phyloP scores from a whole-genome alignment of 371 early-diverging fungal species.

The Saksenaea vasiformis region DNA sequence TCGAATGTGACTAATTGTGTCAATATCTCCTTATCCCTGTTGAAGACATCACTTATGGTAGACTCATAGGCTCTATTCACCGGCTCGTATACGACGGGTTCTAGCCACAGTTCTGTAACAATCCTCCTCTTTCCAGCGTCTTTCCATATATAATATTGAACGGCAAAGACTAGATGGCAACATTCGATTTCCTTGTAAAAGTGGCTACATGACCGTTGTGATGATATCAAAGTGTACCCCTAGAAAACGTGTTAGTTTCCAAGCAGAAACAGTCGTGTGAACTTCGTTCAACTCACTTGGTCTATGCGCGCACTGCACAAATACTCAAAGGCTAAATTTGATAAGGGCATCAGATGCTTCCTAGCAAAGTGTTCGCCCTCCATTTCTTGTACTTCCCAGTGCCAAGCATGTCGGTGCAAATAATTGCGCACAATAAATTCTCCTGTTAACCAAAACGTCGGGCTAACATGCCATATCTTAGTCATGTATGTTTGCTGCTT shows the following conservation, averaged over 20 bases:
- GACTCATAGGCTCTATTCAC: constrained; percentile 21
- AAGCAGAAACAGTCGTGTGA: not conserved
- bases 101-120: constrained; percentile 75
- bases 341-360: constrained; percentile 42
- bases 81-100: constrained; percentile 45
- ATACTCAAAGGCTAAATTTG: constrained; percentile 65
- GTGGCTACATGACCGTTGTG: constrained; percentile 49
- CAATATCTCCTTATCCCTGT: constrained; percentile 55
- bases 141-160: constrained; percentile 68
- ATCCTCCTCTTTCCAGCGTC: constrained; percentile 53
- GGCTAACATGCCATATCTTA: constrained; percentile 24
- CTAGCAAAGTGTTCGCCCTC: constrained; percentile 33
- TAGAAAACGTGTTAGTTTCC: not conserved
- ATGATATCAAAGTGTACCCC: constrained; percentile 58
- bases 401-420: constrained; percentile 59
- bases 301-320: constrained; percentile 61
- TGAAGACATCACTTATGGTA: constrained; percentile 38
- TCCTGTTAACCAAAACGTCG: constrained; percentile 29
- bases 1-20: constrained; percentile 74
- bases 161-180: constrained; percentile 33
- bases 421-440: constrained; percentile 59
- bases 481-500: constrained; percentile 9
- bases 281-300: constrained; percentile 37
- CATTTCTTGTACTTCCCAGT: constrained; percentile 61
- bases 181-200: constrained; percentile 63